Evolutionary conservation across 1,284 basidiomycete species (phyloP), one percentile per base, ranked within the genome.

Genomic region (Sporisorium iseilematis-ciliati): DNA sequence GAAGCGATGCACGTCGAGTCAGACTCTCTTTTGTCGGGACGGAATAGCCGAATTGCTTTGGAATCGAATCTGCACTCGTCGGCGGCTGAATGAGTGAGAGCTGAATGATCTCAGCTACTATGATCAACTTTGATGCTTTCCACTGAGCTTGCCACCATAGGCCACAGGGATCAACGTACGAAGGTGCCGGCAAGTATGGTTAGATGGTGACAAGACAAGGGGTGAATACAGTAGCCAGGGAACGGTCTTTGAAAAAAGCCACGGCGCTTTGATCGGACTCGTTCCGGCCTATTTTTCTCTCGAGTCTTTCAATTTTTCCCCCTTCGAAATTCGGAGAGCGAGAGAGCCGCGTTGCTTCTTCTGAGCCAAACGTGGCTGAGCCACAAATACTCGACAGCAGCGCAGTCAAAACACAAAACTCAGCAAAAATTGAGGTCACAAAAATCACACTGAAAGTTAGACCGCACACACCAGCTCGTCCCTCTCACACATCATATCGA

Each of bases 211-310:
- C 43, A 38, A 35, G 31, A 46, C 11, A 29, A 23, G 33, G 21
- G 31, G n/a, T n/a, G n/a, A n/a, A n/a, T n/a, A 51, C 20, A 40
- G 21, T 25, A n/a, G 42, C 12, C 25, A 41, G 51, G n/a, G n/a
- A 45, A 51, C 29, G 7, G 21, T 29, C 8, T 29, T 8, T 46
- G 42, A 50, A 23, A 25, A n/a, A 59, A 4, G n/a, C 33, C 18
- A 41, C 67, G 67, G 67, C 41, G 57, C 63, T 62, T 72, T 72
- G 55, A 58, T 62, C 69, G 69, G 69, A 57, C 26, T 23, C 52
- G 51, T 46, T 52, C 57, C 69, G 55, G 69, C 53, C 40, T 51
- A 33, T 58, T 58, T 50, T 23, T 31, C n/a, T 25, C 25, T 29
- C n/a, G 23, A 14, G 33, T 45, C 11, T 55, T 55, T 55, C 41